A percentile compares a stretch with the other conserved stretches of the same genome.
phyloP scores from a whole-genome alignment of 1,284 basidiomycete species.

The Pseudomicrostroma phylloplanum region DNA sequence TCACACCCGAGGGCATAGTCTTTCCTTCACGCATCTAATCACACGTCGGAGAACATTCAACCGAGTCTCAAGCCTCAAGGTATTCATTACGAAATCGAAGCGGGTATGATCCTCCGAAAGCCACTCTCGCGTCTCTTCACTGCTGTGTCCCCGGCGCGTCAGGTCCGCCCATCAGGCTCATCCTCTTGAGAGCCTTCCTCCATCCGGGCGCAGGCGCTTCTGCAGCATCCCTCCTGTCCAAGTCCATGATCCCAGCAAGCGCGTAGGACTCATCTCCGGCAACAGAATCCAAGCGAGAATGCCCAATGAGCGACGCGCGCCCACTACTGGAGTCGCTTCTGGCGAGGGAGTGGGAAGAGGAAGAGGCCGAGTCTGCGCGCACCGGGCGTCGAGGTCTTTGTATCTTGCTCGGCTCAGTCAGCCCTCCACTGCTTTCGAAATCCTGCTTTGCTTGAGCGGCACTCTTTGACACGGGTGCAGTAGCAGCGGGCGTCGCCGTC shows the following conservation, averaged over 20 bases:
- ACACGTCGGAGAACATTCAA: too few species aligned
- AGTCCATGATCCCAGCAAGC: not conserved
- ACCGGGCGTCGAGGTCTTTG: not conserved
- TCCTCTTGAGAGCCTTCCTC: not conserved
- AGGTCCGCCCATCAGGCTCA: not conserved
- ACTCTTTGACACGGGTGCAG: not conserved
- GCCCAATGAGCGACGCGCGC: not conserved
- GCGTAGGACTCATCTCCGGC: conserved; percentile 1
- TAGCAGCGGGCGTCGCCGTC: not conserved
- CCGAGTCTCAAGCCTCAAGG: too few species aligned
- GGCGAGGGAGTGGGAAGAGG: not conserved
- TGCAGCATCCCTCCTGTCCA: not conserved
- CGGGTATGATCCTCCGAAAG: too few species aligned
- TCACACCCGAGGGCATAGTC: too few species aligned
- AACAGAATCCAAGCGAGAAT: not conserved
- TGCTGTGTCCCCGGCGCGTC: too few species aligned
- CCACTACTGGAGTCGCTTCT: not conserved
- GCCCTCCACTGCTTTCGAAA: too few species aligned
- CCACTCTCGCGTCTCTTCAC: too few species aligned
- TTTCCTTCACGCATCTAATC: too few species aligned
- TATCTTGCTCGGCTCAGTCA: too few species aligned
- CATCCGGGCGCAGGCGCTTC: not conserved
- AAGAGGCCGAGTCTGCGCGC: not conserved
- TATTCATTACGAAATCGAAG: too few species aligned
- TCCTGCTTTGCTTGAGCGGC: too few species aligned